A percentile compares a stretch with the other conserved stretches of the same genome.
Conservation (phyloP, 1,139 yeast genomes). For the Saccharomyces hybrid region DNA sequence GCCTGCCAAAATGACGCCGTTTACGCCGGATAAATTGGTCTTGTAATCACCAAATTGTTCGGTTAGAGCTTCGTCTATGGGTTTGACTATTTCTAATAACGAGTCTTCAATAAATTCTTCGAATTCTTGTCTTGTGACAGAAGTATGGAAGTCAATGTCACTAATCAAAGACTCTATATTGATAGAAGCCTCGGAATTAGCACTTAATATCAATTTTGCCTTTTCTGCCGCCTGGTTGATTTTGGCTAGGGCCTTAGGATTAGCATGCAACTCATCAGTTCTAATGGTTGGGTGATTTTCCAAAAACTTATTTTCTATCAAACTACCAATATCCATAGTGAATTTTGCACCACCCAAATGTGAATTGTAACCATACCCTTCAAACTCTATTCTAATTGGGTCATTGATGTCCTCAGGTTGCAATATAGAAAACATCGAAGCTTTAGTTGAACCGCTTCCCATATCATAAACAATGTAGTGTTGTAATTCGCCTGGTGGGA, state of each 20-base stretch:
- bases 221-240: conserved; percentile 79
- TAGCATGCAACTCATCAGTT: conserved; percentile 38
- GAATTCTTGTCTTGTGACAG: conserved; percentile 67
- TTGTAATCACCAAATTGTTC: conserved; percentile 30
- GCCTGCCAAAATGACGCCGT: conserved; percentile 76
- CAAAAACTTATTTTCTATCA: conserved; percentile 53
- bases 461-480: conserved; percentile 75
- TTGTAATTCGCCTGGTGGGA: conserved; percentile 41
- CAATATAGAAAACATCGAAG: conserved; percentile 65
- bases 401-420: conserved; percentile 38
- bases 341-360: conserved; percentile 67
- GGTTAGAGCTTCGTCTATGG: conserved; percentile 49
- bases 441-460: conserved; percentile 89
- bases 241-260: conserved; percentile 57
- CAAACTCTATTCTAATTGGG: conserved; percentile 47
- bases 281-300: conserved; percentile 32
- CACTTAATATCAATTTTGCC: conserved; percentile 78
- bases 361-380: conserved; percentile 62
- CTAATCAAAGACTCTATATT: conserved; percentile 63
- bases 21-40: conserved; percentile 36
- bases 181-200: conserved; percentile 68
- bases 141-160: conserved; percentile 64
- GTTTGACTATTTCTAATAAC: conserved; percentile 42
- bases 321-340: conserved; percentile 55
- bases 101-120: conserved; percentile 50